Evolutionary conservation across 75 land plant species (phyloP).

Genomic region (Picea sitchensis): DNA sequence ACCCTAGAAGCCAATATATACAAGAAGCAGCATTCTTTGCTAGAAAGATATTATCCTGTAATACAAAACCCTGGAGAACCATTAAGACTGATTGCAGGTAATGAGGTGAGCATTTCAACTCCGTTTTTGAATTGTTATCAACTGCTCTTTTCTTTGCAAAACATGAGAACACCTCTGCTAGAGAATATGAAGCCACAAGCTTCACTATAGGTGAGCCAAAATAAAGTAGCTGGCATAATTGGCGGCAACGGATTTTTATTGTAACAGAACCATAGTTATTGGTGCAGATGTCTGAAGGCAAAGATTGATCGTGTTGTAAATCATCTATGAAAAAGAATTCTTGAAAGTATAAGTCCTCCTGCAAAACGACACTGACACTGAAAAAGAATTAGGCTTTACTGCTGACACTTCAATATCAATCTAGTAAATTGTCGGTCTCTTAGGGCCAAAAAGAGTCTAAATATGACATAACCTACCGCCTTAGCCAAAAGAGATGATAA

Average conservation of each 20-base stretch:
- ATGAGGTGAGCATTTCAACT: conserved; percentile 25
- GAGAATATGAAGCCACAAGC: conserved; percentile 59
- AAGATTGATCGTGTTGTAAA: background rate
- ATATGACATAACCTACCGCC: conserved; percentile 42
- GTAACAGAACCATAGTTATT: conserved; percentile 3
- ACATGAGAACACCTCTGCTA: conserved; percentile 44
- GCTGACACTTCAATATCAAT: background rate
- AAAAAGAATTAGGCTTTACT: background rate
- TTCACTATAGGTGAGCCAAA: conserved; percentile 55
- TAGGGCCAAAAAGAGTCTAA: background rate
- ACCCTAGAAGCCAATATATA: conserved; percentile 41
- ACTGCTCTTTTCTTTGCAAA: conserved; percentile 29
- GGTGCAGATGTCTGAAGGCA: conserved; percentile 8
- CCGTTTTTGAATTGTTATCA: conserved; percentile 10
- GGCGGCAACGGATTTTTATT: conserved; percentile 36
- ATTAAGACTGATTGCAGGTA: conserved; percentile 42
- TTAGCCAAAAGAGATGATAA: conserved; percentile 51
- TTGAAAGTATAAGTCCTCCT: conserved; percentile 30
- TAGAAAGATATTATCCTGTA: conserved; percentile 35
- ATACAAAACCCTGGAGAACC: conserved; percentile 61
- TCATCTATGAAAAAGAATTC: conserved; percentile 3
- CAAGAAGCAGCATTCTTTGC: conserved; percentile 49
- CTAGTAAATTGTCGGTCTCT: background rate
- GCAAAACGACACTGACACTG: conserved; percentile 37
- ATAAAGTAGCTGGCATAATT: conserved; percentile 67